phyloP scores from a whole-genome alignment of 2,329 filamentous ascomycete genomes.

The Teratosphaeria destructans region DNA sequence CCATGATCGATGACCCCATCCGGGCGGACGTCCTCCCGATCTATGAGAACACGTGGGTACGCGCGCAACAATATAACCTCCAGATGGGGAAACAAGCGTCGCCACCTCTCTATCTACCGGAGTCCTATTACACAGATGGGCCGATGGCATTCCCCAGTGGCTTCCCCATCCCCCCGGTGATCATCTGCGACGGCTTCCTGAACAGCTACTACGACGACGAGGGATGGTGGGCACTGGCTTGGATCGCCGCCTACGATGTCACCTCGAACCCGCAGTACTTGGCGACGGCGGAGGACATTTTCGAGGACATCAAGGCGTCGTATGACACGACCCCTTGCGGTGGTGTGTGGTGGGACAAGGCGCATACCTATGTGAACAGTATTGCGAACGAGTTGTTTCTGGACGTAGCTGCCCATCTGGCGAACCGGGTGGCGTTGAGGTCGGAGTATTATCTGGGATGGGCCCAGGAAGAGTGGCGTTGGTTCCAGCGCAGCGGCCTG shows the following conservation, averaged over 20 bases:
- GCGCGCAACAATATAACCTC: conserved; percentile 20
- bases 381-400: conserved; percentile 50
- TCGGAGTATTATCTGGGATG: conserved; percentile 32
- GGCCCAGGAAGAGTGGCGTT: conserved; percentile 40
- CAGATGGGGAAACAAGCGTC: conserved; percentile 10
- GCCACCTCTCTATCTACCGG: conserved; percentile 3
- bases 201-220: conserved; percentile 38
- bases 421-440: conserved; percentile 36
- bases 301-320: conserved; percentile 34
- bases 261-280: conserved; percentile 38
- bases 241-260: conserved; percentile 46
- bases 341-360: conserved; percentile 41
- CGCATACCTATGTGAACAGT: conserved; percentile 39
- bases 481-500: conserved; percentile 42
- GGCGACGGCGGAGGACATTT: conserved; percentile 38
- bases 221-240: conserved; percentile 44
- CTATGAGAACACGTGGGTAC: conserved; percentile 14
- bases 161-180: neutral
- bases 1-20: conserved; percentile 15
- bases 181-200: conserved; percentile 7
- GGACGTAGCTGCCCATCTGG: conserved; percentile 44
- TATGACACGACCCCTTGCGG: conserved; percentile 36
- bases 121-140: conserved; percentile 9
- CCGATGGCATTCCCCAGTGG: conserved; percentile 7
- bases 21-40: conserved; percentile 5